phyloP scores from a whole-genome alignment of 1,139 yeast species.

The Diutina pseudorugosa region DNA sequence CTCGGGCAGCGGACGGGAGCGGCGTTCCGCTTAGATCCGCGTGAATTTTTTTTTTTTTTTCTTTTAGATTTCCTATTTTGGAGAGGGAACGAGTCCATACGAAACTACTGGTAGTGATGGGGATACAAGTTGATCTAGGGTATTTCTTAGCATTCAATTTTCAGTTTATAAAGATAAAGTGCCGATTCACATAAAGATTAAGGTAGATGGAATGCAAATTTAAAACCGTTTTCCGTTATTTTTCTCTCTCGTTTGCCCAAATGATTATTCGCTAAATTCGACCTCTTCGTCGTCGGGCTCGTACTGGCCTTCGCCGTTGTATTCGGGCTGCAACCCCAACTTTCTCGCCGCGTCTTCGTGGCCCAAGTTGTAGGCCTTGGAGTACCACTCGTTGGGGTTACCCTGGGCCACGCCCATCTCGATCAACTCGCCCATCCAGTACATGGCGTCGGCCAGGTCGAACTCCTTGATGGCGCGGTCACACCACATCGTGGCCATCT shows the following conservation, averaged over 20 bases:
- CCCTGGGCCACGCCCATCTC: constrained; percentile 49
- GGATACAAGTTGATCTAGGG: background rate
- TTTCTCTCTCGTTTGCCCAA: background rate
- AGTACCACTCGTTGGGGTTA: constrained; percentile 8
- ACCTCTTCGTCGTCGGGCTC: constrained; percentile 3
- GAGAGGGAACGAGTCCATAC: no score
- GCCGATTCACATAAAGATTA: background rate
- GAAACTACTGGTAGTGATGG: no score
- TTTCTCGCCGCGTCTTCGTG: constrained; percentile 5
- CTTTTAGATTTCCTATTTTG: no score
- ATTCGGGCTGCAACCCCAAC: constrained; percentile 4
- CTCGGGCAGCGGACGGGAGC: no score
- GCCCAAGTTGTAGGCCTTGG: constrained; percentile 5
- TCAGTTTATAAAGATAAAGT: background rate
- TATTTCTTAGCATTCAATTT: background rate
- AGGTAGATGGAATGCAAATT: background rate
- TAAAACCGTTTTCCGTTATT: background rate
- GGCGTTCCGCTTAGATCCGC: background rate
- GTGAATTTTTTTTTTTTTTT: no score
- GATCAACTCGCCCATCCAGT: constrained; percentile 69
- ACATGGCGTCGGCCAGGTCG: constrained; percentile 72
- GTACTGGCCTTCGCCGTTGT: constrained; percentile 2
- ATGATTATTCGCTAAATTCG: constrained; percentile 1
- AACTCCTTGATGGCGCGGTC: constrained; percentile 66
- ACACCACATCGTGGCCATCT: constrained; percentile 83